Conservation (phyloP, 257 asterid genomes). For the Datura wrightii region DNA sequence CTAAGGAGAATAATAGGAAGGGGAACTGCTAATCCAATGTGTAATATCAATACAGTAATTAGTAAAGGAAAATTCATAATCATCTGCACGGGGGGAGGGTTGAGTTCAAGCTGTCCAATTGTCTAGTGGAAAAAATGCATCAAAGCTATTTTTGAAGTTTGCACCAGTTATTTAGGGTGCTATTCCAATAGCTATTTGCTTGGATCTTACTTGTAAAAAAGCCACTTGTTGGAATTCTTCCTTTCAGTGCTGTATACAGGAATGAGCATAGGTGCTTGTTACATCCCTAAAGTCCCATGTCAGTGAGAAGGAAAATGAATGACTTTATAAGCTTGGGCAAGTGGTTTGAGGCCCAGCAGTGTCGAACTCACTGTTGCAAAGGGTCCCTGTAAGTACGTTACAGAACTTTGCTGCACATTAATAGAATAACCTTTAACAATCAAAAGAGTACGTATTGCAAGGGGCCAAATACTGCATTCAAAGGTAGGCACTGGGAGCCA, state of each 20-base stretch:
- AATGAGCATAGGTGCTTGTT: neutral
- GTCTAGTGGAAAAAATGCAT: neutral
- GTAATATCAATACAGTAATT: neutral
- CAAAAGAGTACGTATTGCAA: neutral
- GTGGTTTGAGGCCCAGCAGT: slow-evolving; percentile 7
- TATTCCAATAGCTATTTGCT: neutral
- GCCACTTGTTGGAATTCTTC: neutral
- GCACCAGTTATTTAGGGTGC: neutral
- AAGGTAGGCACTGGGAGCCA: slow-evolving; percentile 2
- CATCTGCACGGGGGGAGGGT: neutral
- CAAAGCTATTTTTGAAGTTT: slow-evolving; percentile 10
- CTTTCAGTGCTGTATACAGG: neutral
- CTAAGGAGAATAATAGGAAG: neutral
- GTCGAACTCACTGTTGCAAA: neutral
- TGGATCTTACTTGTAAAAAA: neutral
- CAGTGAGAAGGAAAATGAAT: neutral
- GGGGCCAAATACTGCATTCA: neutral
- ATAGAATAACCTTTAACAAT: neutral
- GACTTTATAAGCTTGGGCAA: slow-evolving; percentile 11
- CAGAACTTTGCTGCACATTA: neutral
- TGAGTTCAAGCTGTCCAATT: neutral
- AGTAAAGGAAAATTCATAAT: neutral
- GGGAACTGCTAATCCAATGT: neutral
- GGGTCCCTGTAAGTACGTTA: neutral
- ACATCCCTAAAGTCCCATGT: slow-evolving; percentile 6